Base-by-base conservation (phyloP, 2,329 filamentous ascomycete genomes). In the Xylaria sp. region DNA sequence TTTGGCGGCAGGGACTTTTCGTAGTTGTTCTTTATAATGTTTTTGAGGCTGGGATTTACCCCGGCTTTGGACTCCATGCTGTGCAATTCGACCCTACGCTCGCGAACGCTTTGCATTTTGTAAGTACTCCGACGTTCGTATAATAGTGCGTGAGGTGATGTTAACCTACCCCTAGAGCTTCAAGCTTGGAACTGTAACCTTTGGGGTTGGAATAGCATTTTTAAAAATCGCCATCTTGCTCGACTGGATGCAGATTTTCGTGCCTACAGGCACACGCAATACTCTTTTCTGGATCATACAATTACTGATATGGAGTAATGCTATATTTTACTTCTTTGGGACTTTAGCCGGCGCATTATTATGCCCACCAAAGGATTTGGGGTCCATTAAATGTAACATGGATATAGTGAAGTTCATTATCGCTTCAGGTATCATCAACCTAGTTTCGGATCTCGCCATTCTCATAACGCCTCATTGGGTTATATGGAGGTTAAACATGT, bases 381-480 rank as follows among this genome's bases (percentile, higher is more conserved):
- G 29, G 5, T 35, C n/a, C 13, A 12, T 18, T 10, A 37, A 27
- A 13, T 71, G 69, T 42, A 40, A 23, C 9, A 32, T 63, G 25
- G 37, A 65, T n/a, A 18, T 65, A 13, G 35, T 18, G 16, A 48
- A 29, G 13, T 59, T 66, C 8, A 69, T 63, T 50, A 16, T 66
- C 5, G 53, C 66, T 2, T 66, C 69, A 1, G 59, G 60, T 4
- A 54, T 71, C 3, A 51, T 71, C 29, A 69, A 71, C 35, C 23
- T 71, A 10, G 35, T 69, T 5, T 71, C 69, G 13, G 69, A 71
- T 35, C 29, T 68, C 8, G 59, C 57, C 9, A 69, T 70, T 27
- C 42, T 69, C 8, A 58, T 57, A 27, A 21, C 55, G 18, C 69
- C 69, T 2, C 66, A 70, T 27, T 70, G 65, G 53, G 62, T 70